A percentile compares a stretch with the other conserved stretches of the same genome.
Evolutionary conservation across 179 eudicot genomes (phyloP).

Genomic region (Patellifolia procumbens): DNA sequence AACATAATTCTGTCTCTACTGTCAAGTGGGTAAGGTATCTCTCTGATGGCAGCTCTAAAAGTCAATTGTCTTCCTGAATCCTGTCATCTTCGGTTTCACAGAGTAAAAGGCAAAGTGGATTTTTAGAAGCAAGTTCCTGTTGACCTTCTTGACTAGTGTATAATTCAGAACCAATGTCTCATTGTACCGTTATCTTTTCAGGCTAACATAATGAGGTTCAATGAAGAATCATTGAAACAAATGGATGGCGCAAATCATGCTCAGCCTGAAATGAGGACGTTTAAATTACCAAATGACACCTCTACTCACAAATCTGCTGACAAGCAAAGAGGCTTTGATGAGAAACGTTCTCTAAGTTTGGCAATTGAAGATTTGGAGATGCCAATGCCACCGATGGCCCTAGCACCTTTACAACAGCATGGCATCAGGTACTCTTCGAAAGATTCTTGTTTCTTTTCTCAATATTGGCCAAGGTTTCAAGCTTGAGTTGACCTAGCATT

Average conservation of each 20-base stretch:
- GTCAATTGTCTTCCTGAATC: background rate
- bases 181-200: constrained; percentile 36
- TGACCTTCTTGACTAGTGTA: background rate
- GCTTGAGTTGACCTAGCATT: background rate
- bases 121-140: background rate
- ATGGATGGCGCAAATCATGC: constrained; percentile 43
- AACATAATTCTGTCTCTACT: background rate
- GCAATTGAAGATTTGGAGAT: constrained; percentile 59
- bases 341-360: constrained; percentile 32
- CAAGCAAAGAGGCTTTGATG: constrained; percentile 31
- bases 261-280: constrained; percentile 39
- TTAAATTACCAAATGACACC: constrained; percentile 31
- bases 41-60: background rate
- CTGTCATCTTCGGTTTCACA: background rate
- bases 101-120: background rate
- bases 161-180: background rate
- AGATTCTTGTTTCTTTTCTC: background rate
- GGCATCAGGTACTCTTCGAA: constrained; percentile 52
- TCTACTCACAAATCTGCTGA: constrained; percentile 24
- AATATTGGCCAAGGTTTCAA: background rate
- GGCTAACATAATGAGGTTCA: constrained; percentile 85
- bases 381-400: constrained; percentile 97
- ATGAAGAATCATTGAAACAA: constrained; percentile 71
- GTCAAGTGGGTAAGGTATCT: background rate
- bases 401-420: constrained; percentile 62